phyloP scores from a whole-genome alignment of 2,329 filamentous ascomycete species.

The Tricladium varicosporioides region DNA sequence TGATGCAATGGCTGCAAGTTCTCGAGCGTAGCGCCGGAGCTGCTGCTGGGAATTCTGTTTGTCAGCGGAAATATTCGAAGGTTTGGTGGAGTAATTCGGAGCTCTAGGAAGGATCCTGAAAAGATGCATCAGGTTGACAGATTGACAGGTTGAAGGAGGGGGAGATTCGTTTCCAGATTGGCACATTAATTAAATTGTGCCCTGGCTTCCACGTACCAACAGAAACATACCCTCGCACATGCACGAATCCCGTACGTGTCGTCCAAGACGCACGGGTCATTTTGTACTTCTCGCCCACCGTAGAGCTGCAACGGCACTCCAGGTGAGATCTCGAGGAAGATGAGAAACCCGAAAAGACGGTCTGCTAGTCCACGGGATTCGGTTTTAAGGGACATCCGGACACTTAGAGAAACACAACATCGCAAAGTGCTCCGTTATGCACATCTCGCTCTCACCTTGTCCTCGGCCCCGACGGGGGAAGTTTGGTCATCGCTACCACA shows the following conservation, averaged over 20 bases:
- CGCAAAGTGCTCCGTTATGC: neutral
- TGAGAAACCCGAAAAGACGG: too few relatives aligned
- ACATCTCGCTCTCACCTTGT: neutral
- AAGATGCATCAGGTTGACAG: too few relatives aligned
- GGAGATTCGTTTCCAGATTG: too few relatives aligned
- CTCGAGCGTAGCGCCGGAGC: neutral
- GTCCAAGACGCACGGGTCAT: neutral
- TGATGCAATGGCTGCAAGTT: neutral
- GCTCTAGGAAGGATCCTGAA: neutral
- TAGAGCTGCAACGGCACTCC: too few relatives aligned
- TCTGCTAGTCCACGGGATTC: neutral
- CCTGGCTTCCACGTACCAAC: neutral
- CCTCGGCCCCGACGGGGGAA: neutral
- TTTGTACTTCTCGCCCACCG: neutral
- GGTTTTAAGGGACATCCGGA: constrained; percentile 1
- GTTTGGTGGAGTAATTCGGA: neutral
- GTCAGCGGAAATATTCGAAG: neutral
- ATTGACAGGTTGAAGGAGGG: too few relatives aligned
- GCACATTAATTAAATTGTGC: too few relatives aligned
- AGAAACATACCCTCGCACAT: neutral
- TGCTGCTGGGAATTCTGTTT: neutral
- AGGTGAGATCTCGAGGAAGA: too few relatives aligned
- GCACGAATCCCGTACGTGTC: neutral
- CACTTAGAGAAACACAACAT: neutral
- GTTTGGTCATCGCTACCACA: too few relatives aligned